These are phyloP conservation scores for Rosa chinensis DNA, from an alignment of 306 rosid species.

Conservation along the genomic window DNA sequence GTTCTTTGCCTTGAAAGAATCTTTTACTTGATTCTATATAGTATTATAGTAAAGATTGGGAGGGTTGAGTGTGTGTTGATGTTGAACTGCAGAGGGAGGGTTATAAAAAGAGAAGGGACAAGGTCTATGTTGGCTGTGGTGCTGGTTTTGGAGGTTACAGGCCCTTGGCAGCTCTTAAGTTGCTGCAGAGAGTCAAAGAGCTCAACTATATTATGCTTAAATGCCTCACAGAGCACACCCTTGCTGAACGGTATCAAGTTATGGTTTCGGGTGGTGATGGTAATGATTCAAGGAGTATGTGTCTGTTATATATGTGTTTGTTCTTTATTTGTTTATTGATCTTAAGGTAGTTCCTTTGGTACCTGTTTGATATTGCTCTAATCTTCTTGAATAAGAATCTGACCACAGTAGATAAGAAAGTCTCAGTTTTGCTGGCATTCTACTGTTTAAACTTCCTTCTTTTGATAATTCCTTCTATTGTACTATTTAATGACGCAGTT, in stretches of 20 bases:
- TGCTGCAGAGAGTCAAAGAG: constrained; percentile 70
- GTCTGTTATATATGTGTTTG: background rate
- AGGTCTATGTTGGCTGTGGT: constrained; percentile 88
- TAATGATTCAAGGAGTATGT: constrained; percentile 78
- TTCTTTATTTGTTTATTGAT: background rate
- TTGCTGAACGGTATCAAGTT: constrained; percentile 75
- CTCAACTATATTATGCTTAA: constrained; percentile 88
- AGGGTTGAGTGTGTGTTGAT: constrained; percentile 30
- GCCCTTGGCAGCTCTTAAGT: constrained; percentile 82
- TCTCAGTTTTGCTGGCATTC: background rate
- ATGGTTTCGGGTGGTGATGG: constrained; percentile 88
- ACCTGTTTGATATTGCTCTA: background rate
- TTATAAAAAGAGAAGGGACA: constrained; percentile 64
- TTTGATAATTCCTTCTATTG: constrained; percentile 9
- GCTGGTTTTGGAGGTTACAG: constrained; percentile 98
- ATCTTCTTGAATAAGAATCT: background rate
- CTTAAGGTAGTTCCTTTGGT: background rate
- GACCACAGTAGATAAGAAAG: background rate
- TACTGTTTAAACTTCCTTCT: background rate
- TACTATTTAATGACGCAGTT: constrained; percentile 52
- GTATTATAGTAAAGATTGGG: constrained; percentile 6
- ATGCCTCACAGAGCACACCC: constrained; percentile 95
- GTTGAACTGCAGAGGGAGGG: constrained; percentile 52
- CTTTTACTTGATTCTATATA: constrained; percentile 1
- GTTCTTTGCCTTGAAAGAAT: background rate